Evolutionary conservation across 23 red algal genomes (phyloP), one percentile per base, ranked within the genome.

Genomic region (Cyanidioschyzon merolae): DNA sequence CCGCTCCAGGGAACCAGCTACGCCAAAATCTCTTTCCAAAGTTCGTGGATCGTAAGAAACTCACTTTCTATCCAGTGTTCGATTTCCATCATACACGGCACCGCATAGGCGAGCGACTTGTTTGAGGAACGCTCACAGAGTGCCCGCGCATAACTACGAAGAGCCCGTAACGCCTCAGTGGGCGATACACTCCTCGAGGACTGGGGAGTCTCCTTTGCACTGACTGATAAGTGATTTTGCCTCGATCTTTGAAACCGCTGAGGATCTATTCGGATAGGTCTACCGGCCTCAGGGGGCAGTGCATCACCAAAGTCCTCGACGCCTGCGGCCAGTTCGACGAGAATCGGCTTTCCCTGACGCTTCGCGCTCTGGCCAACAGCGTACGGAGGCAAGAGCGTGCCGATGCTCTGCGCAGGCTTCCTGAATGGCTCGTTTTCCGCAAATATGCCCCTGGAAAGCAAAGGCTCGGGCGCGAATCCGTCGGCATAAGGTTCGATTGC

Each of bases 91-190:
- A 71, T 71, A 32, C 32, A 35, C 29, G 63, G 63, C 3, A 27
- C 3, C 12, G 63, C 12, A 35, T 32, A 71, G 16, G 63, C 63
- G 29, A 25, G 3, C 12, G 21, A 7, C 29, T 3, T 27, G 63
- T 35, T 7, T 7, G n/a, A 32, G 29, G 12, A 32, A 15, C 63
- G 63, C 63, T 17, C 16, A 7, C 21, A 32, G n/a, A 71, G 63
- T 35, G 63, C 63, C 63, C 63, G 63, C 3, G 63, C 63, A 27
- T 71, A 71, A 32, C 63, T 71, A 27, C 63, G 63, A 7, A 71
- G n/a, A 3, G 63, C 63, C 12, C 63, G 63, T 27, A 71, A 35
- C 16, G 63, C 32, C 63, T 27, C 63, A 7, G 63, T 71, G 16
- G 63, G 30, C 12, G 63, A 71, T 35, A 27, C 63, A 7, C 12